Percentiles rank a stretch among this genome's conserved stretches.
Conservation (phyloP, 345 rosid species). For the Gossypium raimondii region DNA sequence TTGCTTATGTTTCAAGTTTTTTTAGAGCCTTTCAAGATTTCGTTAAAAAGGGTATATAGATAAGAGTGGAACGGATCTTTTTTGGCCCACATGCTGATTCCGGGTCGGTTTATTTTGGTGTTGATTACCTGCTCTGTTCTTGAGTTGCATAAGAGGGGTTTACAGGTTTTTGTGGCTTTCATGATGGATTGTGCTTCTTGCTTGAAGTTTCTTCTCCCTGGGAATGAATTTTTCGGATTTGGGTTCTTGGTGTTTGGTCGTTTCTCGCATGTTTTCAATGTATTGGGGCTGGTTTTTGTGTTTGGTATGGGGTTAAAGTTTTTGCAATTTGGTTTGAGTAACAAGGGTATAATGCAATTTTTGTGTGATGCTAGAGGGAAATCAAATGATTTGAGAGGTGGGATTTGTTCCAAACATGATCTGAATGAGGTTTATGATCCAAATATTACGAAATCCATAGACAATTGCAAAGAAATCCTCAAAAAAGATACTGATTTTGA, state of each 20-base stretch:
- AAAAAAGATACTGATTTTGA: conserved; percentile 8
- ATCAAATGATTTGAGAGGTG: conserved; percentile 16
- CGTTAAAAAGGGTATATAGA: neutral
- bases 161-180: conserved; percentile 6
- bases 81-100: conserved; percentile 28
- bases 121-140: conserved; percentile 33
- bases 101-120: conserved; percentile 24
- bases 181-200: conserved; percentile 13
- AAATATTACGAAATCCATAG: conserved; percentile 21
- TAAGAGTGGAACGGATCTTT: neutral
- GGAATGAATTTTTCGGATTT: conserved; percentile 7
- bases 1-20: conserved; percentile 14
- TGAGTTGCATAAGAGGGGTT: conserved; percentile 25
- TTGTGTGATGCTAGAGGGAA: conserved; percentile 20
- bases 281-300: conserved; percentile 16
- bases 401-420: conserved; percentile 20
- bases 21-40: neutral
- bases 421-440: conserved; percentile 18
- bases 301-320: conserved; percentile 13
- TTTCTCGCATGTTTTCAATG: conserved; percentile 10
- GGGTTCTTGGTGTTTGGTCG: conserved; percentile 10
- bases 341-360: neutral
- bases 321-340: conserved; percentile 11
- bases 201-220: conserved; percentile 6
- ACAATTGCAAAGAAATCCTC: conserved; percentile 20